Evolutionary conservation across 2,329 filamentous ascomycete species (phyloP).

Genomic region (Hirsutella minnesotensis): DNA sequence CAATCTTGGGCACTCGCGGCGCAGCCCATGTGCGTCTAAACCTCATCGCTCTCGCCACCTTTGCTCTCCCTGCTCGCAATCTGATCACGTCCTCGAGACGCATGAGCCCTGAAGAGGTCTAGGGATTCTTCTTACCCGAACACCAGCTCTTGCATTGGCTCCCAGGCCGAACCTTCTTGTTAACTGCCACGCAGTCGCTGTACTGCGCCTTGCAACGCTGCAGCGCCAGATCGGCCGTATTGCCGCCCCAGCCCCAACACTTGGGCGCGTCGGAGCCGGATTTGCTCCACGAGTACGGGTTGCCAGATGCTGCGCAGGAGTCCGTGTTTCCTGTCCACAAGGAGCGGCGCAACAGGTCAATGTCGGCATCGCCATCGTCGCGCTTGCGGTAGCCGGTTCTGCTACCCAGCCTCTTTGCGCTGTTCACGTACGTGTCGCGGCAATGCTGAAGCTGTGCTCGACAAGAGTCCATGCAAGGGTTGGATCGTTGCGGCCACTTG

Average conservation of each 20-base stretch:
- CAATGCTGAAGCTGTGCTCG: conserved; percentile 39
- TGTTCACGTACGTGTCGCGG: conserved; percentile 33
- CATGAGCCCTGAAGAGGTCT: no score
- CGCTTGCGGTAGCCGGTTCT: conserved; percentile 15
- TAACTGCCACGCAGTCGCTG: conserved; percentile 31
- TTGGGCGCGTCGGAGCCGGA: conserved; percentile 4
- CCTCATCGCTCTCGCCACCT: no score
- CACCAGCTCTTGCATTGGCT: conserved; percentile 29
- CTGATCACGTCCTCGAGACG: no score
- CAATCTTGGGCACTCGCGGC: background rate
- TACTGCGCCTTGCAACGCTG: conserved; percentile 38
- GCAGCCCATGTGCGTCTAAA: conserved; percentile 3
- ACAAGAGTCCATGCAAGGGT: conserved; percentile 40
- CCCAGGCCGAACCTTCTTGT: conserved; percentile 23
- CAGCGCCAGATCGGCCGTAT: conserved; percentile 17
- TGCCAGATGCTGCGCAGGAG: conserved; percentile 4
- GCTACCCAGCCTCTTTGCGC: conserved; percentile 26
- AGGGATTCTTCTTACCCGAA: background rate
- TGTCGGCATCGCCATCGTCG: conserved; percentile 9
- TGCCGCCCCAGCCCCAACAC: conserved; percentile 17
- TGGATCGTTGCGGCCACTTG: conserved; percentile 18
- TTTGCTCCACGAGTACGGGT: conserved; percentile 5
- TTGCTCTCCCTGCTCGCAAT: no score
- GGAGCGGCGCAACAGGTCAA: conserved; percentile 13
- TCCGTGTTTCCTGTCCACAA: background rate